Evolutionary conservation across 2,329 filamentous ascomycete genomes (phyloP), one percentile per base, ranked within the genome.

Genomic region (Fusarium protoensiforme): DNA sequence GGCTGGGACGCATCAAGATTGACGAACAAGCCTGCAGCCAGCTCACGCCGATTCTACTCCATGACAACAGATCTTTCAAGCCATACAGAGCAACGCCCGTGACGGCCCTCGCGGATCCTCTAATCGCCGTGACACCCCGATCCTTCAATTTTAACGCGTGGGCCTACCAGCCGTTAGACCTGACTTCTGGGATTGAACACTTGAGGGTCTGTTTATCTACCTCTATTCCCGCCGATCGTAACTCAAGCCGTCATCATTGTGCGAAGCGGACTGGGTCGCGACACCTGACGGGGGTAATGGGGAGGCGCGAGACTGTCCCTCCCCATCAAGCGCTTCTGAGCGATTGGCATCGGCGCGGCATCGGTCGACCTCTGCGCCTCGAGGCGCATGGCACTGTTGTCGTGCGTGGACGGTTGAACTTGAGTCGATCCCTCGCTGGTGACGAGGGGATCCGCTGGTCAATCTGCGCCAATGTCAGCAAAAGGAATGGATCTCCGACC

Each of bases 401-500:
- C 82, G 79, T 81, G 81, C 82, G 80, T 83, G 77, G 83, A 84
- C 83, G 82, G 79, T 82, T 84, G 81, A 85, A 85, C 88, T 90
- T 90, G 92, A 92, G 89, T 87, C 88, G 87, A 78, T 91, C 92
- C 95, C 95, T 97, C 95, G 94, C 92, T 89, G 83, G 86, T 83
- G 85, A 92, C 93, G 93, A 96, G 94, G 94, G 90, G 88, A 88
- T 94, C 91, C 91, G 91, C 90, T 89, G 92, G 93, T 96, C 93
- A 96, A 96, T 97, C 91, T 93, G 77, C 35, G 67, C 31, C 18
- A 35, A 31, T 27, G 64, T 76, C 64, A 75, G 66, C 41, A 58
- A 18, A 18, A 57, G 35, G 8, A 56, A 35, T 46, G 27, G 3
- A 29, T 51, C 27, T 51, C 46, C 27, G 9, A 31, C 31, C 6